Evolutionary conservation across 306 rosid genomes (phyloP).

Genomic region (Medicago truncatula): DNA sequence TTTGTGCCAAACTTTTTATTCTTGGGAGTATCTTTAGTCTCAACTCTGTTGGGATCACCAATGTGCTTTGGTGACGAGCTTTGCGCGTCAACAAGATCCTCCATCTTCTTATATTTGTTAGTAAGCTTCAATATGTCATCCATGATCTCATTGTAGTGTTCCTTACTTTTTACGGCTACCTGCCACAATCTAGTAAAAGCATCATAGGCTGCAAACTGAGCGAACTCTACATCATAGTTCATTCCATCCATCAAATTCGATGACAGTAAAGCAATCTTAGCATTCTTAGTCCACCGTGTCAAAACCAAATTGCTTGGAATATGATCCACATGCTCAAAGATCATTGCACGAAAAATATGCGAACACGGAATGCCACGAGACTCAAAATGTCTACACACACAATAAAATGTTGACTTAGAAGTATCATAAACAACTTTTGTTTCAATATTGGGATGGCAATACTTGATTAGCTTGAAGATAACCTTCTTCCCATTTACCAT

Average conservation of each 20-base stretch:
- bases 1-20: neutral
- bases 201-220: neutral
- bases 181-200: neutral
- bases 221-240: neutral
- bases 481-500: neutral
- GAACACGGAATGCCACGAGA: neutral
- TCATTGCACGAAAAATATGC: neutral
- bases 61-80: neutral
- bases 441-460: neutral
- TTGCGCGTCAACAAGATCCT: neutral
- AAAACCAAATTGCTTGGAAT: slow-evolving; percentile 1
- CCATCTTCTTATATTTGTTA: neutral
- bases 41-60: neutral
- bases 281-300: neutral
- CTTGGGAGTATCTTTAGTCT: neutral
- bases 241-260: neutral
- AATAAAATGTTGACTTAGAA: neutral
- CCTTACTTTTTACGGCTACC: neutral
- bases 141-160: neutral
- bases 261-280: neutral
- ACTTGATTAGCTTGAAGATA: neutral
- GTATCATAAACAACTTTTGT: neutral
- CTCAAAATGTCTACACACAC: neutral
- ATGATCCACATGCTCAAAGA: neutral
- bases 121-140: neutral